A percentile compares a stretch with the other conserved stretches of the same genome.
Evolutionary conservation across 805 yeast species (phyloP).

Genomic region (Monosporozyma siamensis): DNA sequence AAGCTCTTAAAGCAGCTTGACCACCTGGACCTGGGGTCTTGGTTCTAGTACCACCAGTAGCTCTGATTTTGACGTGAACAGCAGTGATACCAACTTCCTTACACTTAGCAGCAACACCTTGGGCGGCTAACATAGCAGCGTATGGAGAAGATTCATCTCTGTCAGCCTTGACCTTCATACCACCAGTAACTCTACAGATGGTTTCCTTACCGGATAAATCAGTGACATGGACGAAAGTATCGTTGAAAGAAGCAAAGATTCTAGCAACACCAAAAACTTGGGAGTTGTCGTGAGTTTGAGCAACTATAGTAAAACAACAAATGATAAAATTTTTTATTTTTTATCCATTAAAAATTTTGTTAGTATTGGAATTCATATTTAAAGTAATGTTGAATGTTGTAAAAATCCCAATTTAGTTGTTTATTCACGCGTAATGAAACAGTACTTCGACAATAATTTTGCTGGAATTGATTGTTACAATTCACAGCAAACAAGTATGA

Average conservation of each 20-base stretch:
- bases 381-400: background rate
- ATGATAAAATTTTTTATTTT: too few species aligned
- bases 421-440: too few species aligned
- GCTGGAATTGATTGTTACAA: background rate
- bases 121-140: constrained; percentile 99
- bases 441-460: too few species aligned
- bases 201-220: constrained; percentile 99
- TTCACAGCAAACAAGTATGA: constrained; percentile 1
- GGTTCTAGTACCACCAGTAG: constrained; percentile 99
- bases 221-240: constrained; percentile 98
- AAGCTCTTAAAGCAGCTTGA: constrained; percentile 97
- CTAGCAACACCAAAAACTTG: constrained; percentile 99
- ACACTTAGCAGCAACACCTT: constrained; percentile 97
- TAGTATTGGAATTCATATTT: constrained; percentile 1
- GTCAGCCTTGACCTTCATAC: constrained; percentile 99
- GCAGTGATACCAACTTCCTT: constrained; percentile 99
- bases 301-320: constrained; percentile 13
- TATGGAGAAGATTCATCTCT: constrained; percentile 99
- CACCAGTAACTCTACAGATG: constrained; percentile 99
- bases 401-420: background rate
- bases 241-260: constrained; percentile 99
- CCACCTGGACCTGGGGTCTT: constrained; percentile 99
- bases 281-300: constrained; percentile 90
- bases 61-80: constrained; percentile 98
- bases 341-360: too few species aligned